Evolutionary conservation across 345 rosid genomes (phyloP).

Genomic region (Bruguiera gymnorhiza): DNA sequence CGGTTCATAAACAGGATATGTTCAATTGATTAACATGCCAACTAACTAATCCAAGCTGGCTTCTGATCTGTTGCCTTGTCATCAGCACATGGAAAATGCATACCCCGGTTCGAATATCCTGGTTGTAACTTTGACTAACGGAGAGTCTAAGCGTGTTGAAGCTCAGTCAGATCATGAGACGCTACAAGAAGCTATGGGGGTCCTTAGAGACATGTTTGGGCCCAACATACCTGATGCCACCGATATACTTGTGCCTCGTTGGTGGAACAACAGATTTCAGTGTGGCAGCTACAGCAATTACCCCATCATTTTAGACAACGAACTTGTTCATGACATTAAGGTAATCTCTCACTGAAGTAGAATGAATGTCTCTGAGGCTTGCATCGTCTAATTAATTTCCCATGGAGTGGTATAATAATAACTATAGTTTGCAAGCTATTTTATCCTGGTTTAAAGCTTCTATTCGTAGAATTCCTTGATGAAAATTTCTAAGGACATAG

Average conservation of each 20-base stretch:
- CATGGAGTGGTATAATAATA: too few relatives aligned
- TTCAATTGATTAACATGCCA: too few relatives aligned
- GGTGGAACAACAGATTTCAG: constrained; percentile 98
- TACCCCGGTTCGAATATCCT: constrained; percentile 87
- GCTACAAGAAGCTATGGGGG: constrained; percentile 75
- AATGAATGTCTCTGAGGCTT: too few relatives aligned
- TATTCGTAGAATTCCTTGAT: too few relatives aligned
- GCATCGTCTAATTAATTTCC: too few relatives aligned
- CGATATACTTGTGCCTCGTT: constrained; percentile 80
- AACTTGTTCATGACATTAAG: constrained; percentile 53
- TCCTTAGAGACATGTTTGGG: constrained; percentile 93
- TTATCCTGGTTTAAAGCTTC: too few relatives aligned
- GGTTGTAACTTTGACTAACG: constrained; percentile 93
- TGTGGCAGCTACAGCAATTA: constrained; percentile 98
- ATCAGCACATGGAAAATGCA: constrained; percentile 98
- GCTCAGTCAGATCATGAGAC: constrained; percentile 79
- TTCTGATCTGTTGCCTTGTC: constrained; percentile 39
- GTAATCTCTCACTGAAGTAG: constrained; percentile 24
- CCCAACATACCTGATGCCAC: constrained; percentile 72
- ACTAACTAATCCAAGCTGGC: constrained; percentile 16
- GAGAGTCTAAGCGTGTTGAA: constrained; percentile 88
- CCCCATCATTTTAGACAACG: constrained; percentile 70
- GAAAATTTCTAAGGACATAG: too few relatives aligned
- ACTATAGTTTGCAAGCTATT: too few relatives aligned
- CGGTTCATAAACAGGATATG: too few relatives aligned